phyloP scores from a whole-genome alignment of 306 rosid species.

The Cajanus cajan region DNA sequence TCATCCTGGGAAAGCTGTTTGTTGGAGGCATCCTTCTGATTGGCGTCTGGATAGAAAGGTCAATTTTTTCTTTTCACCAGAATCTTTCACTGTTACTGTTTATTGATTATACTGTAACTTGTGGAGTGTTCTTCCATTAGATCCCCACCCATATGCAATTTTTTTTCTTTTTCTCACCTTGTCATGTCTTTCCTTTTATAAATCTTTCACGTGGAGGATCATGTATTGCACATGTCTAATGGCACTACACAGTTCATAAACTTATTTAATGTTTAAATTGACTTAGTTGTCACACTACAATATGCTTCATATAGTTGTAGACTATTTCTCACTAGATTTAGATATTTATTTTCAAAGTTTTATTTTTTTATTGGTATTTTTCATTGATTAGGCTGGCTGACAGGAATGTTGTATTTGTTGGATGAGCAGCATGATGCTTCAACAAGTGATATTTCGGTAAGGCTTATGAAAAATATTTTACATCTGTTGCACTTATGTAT shows the following conservation, averaged over 20 bases:
- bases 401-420: slow-evolving; percentile 86
- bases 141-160: neutral
- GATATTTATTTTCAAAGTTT: slow-evolving; percentile 46
- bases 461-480: slow-evolving; percentile 33
- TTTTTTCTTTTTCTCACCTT: neutral
- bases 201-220: neutral
- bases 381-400: slow-evolving; percentile 92
- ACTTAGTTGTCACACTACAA: slow-evolving; percentile 10
- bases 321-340: slow-evolving; percentile 29
- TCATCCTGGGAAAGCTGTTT: slow-evolving; percentile 61
- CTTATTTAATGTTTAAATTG: neutral
- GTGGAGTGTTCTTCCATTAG: neutral
- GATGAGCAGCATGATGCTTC: slow-evolving; percentile 82
- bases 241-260: neutral
- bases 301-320: neutral
- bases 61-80: slow-evolving; percentile 71
- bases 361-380: slow-evolving; percentile 59
- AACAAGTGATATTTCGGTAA: slow-evolving; percentile 65
- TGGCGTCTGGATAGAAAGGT: slow-evolving; percentile 80
- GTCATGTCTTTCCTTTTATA: neutral
- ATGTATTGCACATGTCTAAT: neutral
- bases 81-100: slow-evolving; percentile 16
- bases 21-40: slow-evolving; percentile 88
- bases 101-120: slow-evolving; percentile 3
- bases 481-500: slow-evolving; percentile 11